These are phyloP conservation scores for Boletus rex-veris DNA, from an alignment of 768 basidiomycete species.

Conservation along the genomic window DNA sequence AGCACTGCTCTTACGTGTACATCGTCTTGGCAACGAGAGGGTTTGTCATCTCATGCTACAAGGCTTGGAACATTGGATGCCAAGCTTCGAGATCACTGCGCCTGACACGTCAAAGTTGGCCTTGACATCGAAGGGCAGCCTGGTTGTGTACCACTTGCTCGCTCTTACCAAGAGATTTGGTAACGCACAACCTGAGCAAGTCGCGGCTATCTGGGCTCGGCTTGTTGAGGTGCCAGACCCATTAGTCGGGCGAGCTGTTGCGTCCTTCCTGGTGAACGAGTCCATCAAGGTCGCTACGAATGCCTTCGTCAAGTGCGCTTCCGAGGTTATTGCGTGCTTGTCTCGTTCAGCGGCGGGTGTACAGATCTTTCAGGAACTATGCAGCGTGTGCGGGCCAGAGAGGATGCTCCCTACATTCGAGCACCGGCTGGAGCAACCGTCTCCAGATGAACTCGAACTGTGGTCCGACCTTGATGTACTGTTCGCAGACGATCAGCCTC, in stretches of 20 bases:
- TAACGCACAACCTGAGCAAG: constrained; percentile 73
- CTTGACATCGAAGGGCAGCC: constrained; percentile 46
- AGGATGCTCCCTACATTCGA: constrained; percentile 79
- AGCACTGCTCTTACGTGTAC: constrained; percentile 65
- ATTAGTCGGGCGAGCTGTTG: constrained; percentile 73
- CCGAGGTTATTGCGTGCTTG: constrained; percentile 79
- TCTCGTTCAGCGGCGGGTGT: constrained; percentile 72
- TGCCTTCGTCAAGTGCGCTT: constrained; percentile 74
- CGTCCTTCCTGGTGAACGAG: constrained; percentile 84
- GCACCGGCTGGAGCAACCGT: constrained; percentile 59
- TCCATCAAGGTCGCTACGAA: constrained; percentile 79
- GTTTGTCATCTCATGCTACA: constrained; percentile 64
- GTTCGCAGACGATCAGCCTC: constrained; percentile 65
- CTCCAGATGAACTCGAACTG: constrained; percentile 64
- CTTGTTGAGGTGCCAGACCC: constrained; percentile 70
- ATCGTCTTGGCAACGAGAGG: constrained; percentile 45
- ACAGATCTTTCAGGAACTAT: constrained; percentile 79
- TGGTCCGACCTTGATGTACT: constrained; percentile 79
- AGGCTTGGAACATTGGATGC: constrained; percentile 81
- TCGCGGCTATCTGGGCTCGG: constrained; percentile 74
- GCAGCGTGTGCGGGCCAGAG: constrained; percentile 76
- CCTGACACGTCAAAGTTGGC: constrained; percentile 37
- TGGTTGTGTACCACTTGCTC: constrained; percentile 75
- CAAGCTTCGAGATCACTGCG: constrained; percentile 57
- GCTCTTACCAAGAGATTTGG: constrained; percentile 77